Evolutionary conservation across 257 asterid species (phyloP).

Genomic region (Leonotis leonurus): DNA sequence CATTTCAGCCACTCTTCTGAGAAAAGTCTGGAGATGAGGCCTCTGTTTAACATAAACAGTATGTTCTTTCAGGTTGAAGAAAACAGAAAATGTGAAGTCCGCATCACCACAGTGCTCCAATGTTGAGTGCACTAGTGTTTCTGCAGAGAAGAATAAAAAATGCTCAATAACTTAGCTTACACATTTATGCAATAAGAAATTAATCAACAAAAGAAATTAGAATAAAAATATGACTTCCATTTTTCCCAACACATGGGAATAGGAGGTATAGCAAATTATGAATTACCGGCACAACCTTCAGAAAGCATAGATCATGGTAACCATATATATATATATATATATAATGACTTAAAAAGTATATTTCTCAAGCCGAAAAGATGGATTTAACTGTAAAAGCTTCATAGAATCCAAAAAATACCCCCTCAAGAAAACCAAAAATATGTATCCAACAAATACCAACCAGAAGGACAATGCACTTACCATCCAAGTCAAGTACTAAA

Average conservation of each 20-base stretch:
- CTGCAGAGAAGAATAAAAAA: conserved; percentile 41
- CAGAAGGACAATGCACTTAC: conserved; percentile 31
- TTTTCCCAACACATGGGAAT: background rate
- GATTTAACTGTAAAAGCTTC: background rate
- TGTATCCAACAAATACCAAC: background rate
- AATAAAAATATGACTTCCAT: background rate
- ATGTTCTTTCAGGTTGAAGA: conserved; percentile 84
- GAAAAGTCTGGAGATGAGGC: conserved; percentile 74
- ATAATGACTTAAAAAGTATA: background rate
- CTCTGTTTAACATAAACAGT: conserved; percentile 74
- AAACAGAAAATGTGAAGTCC: conserved; percentile 82
- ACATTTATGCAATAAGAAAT: conserved; percentile 2
- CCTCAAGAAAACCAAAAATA: no score
- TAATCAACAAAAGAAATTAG: background rate
- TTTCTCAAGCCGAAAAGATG: background rate
- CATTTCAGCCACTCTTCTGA: conserved; percentile 78
- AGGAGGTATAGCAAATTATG: background rate
- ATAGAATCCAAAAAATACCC: no score
- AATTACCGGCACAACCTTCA: background rate
- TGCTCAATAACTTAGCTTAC: conserved; percentile 7
- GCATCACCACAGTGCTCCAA: conserved; percentile 72
- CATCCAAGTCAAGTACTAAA: conserved; percentile 90
- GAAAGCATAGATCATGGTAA: conserved; percentile 8
- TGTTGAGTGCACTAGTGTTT: conserved; percentile 93
- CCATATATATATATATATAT: background rate